phyloP scores from a whole-genome alignment of 805 yeast species.

The Metschnikowia proteae region DNA sequence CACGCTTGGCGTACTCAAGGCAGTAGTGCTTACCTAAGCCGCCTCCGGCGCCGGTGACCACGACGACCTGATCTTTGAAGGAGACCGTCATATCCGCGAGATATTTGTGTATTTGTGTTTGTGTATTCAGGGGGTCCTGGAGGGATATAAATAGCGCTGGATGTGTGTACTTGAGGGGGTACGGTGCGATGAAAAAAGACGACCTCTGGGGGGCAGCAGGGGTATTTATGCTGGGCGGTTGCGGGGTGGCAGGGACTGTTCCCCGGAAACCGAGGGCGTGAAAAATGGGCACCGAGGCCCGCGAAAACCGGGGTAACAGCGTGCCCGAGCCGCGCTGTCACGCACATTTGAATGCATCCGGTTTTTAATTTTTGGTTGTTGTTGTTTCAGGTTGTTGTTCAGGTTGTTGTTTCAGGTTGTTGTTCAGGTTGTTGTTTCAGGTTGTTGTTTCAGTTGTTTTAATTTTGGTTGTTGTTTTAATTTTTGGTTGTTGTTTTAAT shows the following conservation, averaged over 20 bases:
- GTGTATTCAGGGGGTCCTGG: not conserved
- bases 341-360: no score
- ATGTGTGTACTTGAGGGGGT: not conserved
- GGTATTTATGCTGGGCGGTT: slow-evolving; percentile 5
- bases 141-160: not conserved
- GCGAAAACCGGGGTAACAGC: slow-evolving; percentile 2
- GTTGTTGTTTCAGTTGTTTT: no score
- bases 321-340: no score
- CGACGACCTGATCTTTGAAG: slow-evolving; percentile 82
- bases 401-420: no score
- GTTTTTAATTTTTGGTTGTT: no score
- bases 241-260: slow-evolving; percentile 16
- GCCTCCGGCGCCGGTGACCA: slow-evolving; percentile 97
- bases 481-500: no score
- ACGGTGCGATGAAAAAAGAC: not conserved
- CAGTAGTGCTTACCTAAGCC: slow-evolving; percentile 92
- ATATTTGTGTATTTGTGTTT: not conserved
- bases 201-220: not conserved
- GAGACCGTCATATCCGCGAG: slow-evolving; percentile 20
- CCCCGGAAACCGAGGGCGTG: slow-evolving; percentile 14
- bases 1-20: slow-evolving; percentile 78
- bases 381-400: no score
- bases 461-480: no score
- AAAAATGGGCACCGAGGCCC: slow-evolving; percentile 2
- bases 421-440: no score